Conservation (phyloP, 192 early-diverging fungal genomes). For the Geranomyces variabilis region DNA sequence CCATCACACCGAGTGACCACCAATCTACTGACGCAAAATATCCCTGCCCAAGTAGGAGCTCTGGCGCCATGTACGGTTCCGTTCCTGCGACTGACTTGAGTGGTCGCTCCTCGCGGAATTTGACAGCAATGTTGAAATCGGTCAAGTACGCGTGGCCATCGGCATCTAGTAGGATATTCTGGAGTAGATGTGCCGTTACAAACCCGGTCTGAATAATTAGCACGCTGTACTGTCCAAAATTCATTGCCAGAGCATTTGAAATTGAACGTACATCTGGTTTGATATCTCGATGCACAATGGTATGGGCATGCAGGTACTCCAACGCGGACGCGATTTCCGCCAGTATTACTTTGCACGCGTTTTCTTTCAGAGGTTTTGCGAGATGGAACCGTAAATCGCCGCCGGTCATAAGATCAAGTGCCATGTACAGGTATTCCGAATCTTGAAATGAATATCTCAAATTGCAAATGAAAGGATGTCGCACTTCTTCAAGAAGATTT, state of each 20-base stretch:
- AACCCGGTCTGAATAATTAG: neutral
- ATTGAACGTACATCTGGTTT: constrained; percentile 71
- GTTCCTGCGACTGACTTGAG: constrained; percentile 51
- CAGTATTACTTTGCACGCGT: constrained; percentile 26
- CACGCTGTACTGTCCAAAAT: neutral
- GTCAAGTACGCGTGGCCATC: constrained; percentile 55
- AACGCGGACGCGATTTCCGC: constrained; percentile 64
- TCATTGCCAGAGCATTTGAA: too few relatives aligned
- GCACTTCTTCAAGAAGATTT: constrained; percentile 82
- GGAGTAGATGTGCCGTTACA: too few relatives aligned
- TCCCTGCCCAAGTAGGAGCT: constrained; percentile 54
- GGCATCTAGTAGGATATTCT: constrained; percentile 48
- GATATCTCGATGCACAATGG: constrained; percentile 72
- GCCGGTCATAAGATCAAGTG: constrained; percentile 52
- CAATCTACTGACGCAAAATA: constrained; percentile 89
- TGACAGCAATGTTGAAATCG: constrained; percentile 60
- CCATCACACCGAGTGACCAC: constrained; percentile 91
- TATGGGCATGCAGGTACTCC: constrained; percentile 68
- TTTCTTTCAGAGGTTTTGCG: constrained; percentile 13
- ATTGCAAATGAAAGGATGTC: constrained; percentile 78
- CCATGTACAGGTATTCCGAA: constrained; percentile 50
- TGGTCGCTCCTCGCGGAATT: constrained; percentile 42
- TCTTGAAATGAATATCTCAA: constrained; percentile 54
- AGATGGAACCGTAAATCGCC: constrained; percentile 54
- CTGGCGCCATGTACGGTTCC: constrained; percentile 44